phyloP scores from a whole-genome alignment of 768 basidiomycete species.

The Wakefieldia striispora region DNA sequence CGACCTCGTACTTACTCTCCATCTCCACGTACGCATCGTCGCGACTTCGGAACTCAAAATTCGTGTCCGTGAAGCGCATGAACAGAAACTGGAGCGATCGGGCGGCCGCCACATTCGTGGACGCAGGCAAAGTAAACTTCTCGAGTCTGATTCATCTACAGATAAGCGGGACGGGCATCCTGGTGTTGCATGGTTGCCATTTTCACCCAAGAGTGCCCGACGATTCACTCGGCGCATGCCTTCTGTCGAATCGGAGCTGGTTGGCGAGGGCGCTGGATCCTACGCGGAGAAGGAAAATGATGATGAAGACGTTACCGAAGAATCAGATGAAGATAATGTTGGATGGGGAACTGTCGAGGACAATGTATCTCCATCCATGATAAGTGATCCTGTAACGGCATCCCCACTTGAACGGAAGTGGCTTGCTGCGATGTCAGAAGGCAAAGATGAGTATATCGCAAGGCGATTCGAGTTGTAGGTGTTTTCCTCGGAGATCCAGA shows the following conservation, averaged over 20 bases:
- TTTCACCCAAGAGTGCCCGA: conserved; percentile 56
- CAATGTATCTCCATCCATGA: conserved; percentile 58
- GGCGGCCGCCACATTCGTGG: conserved; percentile 16
- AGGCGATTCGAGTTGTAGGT: conserved; percentile 78
- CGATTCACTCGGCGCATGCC: conserved; percentile 43
- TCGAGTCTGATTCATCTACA: conserved; percentile 20
- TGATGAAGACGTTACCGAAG: conserved; percentile 34
- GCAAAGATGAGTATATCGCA: conserved; percentile 66
- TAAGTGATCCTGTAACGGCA: conserved; percentile 79
- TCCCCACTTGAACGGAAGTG: conserved; percentile 77
- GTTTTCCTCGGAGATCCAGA: background rate
- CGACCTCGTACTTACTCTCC: conserved; percentile 81
- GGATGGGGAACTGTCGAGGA: conserved; percentile 52
- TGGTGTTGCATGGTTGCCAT: conserved; percentile 46
- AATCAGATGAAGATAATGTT: conserved; percentile 45
- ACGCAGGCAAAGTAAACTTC: conserved; percentile 17
- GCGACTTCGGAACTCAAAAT: conserved; percentile 76
- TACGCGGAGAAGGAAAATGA: conserved; percentile 33
- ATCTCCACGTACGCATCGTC: conserved; percentile 81
- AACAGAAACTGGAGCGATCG: conserved; percentile 33
- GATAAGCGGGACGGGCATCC: conserved; percentile 15
- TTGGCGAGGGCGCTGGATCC: conserved; percentile 37
- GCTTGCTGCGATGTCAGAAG: conserved; percentile 89
- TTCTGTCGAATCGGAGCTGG: conserved; percentile 46
- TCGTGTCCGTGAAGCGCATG: conserved; percentile 51